A percentile compares a stretch with the other conserved stretches of the same genome.
phyloP scores from a whole-genome alignment of 2,329 filamentous ascomycete genomes.

The Dothistroma pini region DNA sequence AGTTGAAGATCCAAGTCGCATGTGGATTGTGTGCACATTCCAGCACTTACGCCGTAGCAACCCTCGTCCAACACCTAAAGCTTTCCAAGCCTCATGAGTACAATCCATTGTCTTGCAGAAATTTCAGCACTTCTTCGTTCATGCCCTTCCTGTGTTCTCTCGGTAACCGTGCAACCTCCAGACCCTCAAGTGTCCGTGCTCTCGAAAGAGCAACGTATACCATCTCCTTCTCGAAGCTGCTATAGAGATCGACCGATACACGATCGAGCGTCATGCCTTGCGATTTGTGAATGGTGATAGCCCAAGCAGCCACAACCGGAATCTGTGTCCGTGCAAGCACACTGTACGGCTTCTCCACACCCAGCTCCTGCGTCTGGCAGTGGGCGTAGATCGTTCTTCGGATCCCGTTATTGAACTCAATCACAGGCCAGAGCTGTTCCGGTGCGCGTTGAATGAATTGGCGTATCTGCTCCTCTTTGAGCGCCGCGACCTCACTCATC shows the following conservation, averaged over 20 bases:
- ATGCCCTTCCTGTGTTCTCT: conserved; percentile 2
- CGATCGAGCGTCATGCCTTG: conserved; percentile 61
- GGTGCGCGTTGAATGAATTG: conserved; percentile 35
- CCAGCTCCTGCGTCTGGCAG: conserved; percentile 49
- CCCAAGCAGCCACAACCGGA: conserved; percentile 58
- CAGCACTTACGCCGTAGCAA: background rate
- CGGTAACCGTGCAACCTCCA: conserved; percentile 36
- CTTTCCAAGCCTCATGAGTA: background rate
- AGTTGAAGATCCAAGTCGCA: background rate
- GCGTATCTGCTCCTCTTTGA: conserved; percentile 40
- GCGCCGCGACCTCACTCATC: conserved; percentile 38
- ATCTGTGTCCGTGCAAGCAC: conserved; percentile 57
- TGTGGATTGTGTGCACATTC: background rate
- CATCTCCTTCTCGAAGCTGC: conserved; percentile 56
- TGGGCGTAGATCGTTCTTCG: conserved; percentile 48
- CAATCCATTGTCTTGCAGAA: conserved; percentile 1
- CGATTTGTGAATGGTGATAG: conserved; percentile 60
- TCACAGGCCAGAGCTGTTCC: conserved; percentile 47
- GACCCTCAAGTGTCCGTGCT: conserved; percentile 48
- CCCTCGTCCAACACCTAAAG: background rate
- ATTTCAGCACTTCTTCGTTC: conserved; percentile 5
- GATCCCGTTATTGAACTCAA: conserved; percentile 52
- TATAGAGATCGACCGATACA: conserved; percentile 52
- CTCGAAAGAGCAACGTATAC: conserved; percentile 60
- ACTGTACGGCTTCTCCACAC: conserved; percentile 46